Percentiles rank a stretch among this genome's conserved stretches.
Conservation (phyloP, 2,329 filamentous ascomycete genomes). For the Apiospora pterosperma region DNA sequence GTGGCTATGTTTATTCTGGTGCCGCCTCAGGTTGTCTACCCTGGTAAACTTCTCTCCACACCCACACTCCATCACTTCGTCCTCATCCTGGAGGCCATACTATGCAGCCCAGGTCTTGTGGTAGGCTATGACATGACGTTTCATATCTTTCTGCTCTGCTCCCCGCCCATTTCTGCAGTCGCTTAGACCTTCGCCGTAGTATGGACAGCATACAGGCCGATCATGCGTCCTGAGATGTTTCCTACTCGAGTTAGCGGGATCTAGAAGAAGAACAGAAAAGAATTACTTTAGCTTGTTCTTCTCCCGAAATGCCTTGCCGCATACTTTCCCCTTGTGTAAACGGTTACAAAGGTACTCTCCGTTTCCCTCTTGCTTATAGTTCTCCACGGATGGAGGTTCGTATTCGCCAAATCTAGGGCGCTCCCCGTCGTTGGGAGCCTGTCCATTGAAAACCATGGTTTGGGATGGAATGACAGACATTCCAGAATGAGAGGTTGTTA, state of each 20-base stretch:
- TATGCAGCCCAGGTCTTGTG: neutral
- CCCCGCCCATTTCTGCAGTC: neutral
- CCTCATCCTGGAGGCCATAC: neutral
- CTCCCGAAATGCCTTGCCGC: neutral
- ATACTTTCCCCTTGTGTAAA: neutral
- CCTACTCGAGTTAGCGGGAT: neutral
- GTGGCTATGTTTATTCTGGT: neutral
- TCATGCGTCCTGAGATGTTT: constrained; percentile 6
- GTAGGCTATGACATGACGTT: neutral
- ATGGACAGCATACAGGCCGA: constrained; percentile 4
- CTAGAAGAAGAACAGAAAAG: too few relatives aligned
- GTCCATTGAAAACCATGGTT: neutral
- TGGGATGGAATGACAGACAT: neutral
- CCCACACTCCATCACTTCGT: neutral
- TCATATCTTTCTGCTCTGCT: neutral
- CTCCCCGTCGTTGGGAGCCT: neutral
- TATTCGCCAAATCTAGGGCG: neutral
- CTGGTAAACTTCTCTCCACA: neutral
- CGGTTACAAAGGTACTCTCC: neutral
- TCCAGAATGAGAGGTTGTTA: neutral
- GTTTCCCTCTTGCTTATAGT: neutral
- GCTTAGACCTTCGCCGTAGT: neutral
- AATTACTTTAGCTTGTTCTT: neutral
- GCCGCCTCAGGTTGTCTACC: neutral
- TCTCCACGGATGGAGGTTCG: neutral